Evolutionary conservation across 208 protist species (phyloP).

Genomic region (Trypanosoma vivax): DNA sequence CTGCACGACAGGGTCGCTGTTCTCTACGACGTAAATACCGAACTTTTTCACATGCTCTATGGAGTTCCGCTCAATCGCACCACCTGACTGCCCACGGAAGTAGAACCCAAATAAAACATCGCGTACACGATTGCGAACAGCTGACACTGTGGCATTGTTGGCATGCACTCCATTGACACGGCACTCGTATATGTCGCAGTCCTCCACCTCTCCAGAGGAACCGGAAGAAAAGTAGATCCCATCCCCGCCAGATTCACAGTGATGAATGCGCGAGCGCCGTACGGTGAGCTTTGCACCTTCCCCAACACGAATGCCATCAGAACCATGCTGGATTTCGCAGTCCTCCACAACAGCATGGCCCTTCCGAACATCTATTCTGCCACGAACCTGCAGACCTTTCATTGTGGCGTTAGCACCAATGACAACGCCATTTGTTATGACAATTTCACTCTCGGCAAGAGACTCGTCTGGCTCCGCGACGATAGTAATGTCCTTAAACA

Average conservation of each 20-base stretch:
- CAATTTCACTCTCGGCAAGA: conserved; percentile 35
- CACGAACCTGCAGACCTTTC: conserved; percentile 40
- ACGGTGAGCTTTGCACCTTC: conserved; percentile 37
- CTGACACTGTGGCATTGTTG: conserved; percentile 27
- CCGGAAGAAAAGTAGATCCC: conserved; percentile 73
- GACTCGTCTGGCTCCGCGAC: conserved; percentile 16
- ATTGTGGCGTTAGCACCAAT: conserved; percentile 45
- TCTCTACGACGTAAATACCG: conserved; percentile 67
- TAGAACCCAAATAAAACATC: conserved; percentile 75
- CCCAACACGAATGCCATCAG: conserved; percentile 70
- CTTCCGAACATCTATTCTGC: conserved; percentile 65
- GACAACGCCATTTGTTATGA: conserved; percentile 50
- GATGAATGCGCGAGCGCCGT: conserved; percentile 51
- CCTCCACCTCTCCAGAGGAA: conserved; percentile 51
- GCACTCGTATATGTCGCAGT: conserved; percentile 81
- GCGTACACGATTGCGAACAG: conserved; percentile 63
- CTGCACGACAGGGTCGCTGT: conserved; percentile 61
- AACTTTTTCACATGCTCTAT: conserved; percentile 74
- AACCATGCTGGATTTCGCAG: conserved; percentile 73
- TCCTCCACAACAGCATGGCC: conserved; percentile 58
- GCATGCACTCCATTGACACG: conserved; percentile 76
- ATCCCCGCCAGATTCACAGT: conserved; percentile 61
- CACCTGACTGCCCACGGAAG: conserved; percentile 39
- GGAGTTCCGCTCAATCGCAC: conserved; percentile 64
- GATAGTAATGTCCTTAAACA: conserved; percentile 46